Evolutionary conservation across 768 basidiomycete species (phyloP).

Genomic region (Podaxis sp.): DNA sequence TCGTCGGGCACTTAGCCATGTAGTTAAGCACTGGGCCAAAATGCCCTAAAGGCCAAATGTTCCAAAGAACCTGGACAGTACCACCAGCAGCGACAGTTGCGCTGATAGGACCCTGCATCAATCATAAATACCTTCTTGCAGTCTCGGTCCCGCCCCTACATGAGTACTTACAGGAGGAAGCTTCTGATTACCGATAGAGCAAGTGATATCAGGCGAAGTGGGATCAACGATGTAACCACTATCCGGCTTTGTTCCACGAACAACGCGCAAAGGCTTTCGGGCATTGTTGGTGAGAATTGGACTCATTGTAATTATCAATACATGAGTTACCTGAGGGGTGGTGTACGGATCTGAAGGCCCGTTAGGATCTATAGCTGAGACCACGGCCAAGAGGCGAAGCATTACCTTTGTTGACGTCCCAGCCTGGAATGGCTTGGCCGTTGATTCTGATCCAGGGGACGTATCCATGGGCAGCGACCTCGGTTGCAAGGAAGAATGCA

Average conservation of each 20-base stretch:
- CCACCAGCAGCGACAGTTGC: constrained; percentile 36
- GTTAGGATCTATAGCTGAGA: background rate
- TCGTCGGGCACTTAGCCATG: constrained; percentile 37
- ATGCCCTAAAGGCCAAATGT: constrained; percentile 40
- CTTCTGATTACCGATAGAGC: constrained; percentile 37
- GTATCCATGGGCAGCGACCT: constrained; percentile 35
- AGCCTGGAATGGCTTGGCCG: constrained; percentile 32
- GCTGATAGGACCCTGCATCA: constrained; percentile 31
- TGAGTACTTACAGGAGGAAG: constrained; percentile 30
- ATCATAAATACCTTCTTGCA: background rate
- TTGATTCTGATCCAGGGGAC: constrained; percentile 34
- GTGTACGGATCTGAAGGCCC: constrained; percentile 30
- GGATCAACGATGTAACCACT: constrained; percentile 34
- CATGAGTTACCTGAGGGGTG: constrained; percentile 27
- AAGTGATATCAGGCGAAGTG: constrained; percentile 34
- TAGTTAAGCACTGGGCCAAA: constrained; percentile 40
- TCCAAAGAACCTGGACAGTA: constrained; percentile 35
- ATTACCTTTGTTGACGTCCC: constrained; percentile 33
- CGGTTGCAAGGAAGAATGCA: constrained; percentile 19
- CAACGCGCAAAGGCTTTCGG: constrained; percentile 32
- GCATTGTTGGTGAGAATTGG: background rate
- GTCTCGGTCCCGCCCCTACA: too few species aligned
- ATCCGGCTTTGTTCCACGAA: constrained; percentile 35
- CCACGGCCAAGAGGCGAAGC: background rate
- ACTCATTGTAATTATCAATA: background rate